Evolutionary conservation across 2,329 filamentous ascomycete species (phyloP).

Genomic region (Neonectria coccinea): DNA sequence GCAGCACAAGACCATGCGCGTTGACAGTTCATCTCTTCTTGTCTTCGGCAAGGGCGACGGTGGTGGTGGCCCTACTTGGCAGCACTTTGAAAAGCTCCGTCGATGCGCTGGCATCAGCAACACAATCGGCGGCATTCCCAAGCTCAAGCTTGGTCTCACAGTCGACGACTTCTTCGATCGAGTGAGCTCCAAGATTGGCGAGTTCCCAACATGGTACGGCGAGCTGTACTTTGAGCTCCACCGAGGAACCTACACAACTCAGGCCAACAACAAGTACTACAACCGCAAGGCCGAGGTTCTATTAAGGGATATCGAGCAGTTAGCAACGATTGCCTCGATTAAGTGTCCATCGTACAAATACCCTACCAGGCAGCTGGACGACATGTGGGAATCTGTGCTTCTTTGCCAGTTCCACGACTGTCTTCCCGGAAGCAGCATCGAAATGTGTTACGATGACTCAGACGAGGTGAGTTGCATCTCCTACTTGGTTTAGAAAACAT

Average conservation of each 20-base stretch:
- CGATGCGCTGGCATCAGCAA: slow-evolving; percentile 93
- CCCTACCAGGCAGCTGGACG: slow-evolving; percentile 91
- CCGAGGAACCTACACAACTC: slow-evolving; percentile 95
- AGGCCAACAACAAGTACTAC: slow-evolving; percentile 96
- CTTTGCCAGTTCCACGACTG: slow-evolving; percentile 99
- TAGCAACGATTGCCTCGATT: slow-evolving; percentile 87
- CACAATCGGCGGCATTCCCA: slow-evolving; percentile 80
- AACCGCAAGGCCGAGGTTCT: slow-evolving; percentile 88
- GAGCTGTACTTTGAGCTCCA: slow-evolving; percentile 99
- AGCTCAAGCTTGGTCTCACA: slow-evolving; percentile 87
- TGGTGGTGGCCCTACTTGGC: slow-evolving; percentile 92
- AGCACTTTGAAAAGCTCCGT: slow-evolving; percentile 93
- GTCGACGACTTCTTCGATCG: slow-evolving; percentile 95
- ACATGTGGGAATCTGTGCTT: slow-evolving; percentile 93
- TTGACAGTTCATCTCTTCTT: slow-evolving; percentile 89
- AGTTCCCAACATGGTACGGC: slow-evolving; percentile 96
- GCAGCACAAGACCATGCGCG: slow-evolving; percentile 95
- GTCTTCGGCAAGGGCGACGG: slow-evolving; percentile 98
- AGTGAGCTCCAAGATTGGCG: slow-evolving; percentile 80
- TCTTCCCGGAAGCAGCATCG: slow-evolving; percentile 92
- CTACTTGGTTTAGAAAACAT: neutral
- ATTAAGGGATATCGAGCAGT: slow-evolving; percentile 86
- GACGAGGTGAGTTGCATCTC: slow-evolving; percentile 68
- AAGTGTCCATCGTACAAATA: slow-evolving; percentile 82
- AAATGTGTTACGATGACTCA: slow-evolving; percentile 98